Evolutionary conservation across 139 green algal species (phyloP), one percentile per base, ranked within the genome.

Genomic region (Chara braunii): DNA sequence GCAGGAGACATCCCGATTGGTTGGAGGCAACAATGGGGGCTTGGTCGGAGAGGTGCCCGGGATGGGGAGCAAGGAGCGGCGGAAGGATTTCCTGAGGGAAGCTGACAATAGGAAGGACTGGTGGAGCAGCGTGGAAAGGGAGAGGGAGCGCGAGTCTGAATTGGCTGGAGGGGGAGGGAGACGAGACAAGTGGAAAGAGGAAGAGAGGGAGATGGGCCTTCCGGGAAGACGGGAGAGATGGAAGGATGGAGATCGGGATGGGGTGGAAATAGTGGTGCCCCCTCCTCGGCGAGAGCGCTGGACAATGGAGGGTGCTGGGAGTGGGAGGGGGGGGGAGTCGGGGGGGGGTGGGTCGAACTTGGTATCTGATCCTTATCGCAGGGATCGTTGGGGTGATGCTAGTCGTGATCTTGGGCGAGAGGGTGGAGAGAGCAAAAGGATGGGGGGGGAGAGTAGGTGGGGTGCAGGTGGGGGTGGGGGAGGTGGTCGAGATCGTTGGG

Each of bases 351-450:
- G n/a, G n/a, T n/a, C n/a, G n/a, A n/a, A n/a, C n/a, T n/a, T n/a
- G 6, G 53, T 35, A 35, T 35, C 53, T 26, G 7, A 6, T 62
- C 8, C 23, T 40, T 7, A 6, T 6, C 8, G 40, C 18, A 48
- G 18, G 40, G 53, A 62, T 31, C 53, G 53, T 35, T 62, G 53
- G 53, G 53, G 53, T 7, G 53, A 62, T 8, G 53, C 50, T 31
- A 35, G 53, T 7, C 5, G 53, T 6, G 53, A 62, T 43, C 29
- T 45, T 52, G 53, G 50, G 36, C 23, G 33, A 12, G 5, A 29
- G 34, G 14, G 14, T 59, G 24, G 53, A 7, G 53, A 7, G 8
- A 35, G 53, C 53, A 40, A 35, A 7, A 59, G 53, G 53, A 31
- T 7, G 35, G 53, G 53, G 8, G 53, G 53, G 7, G 6, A 6